These are phyloP conservation scores for Fusarium pseudoanthophilum DNA, from an alignment of 2,329 filamentous ascomycete genomes.

Conservation along the genomic window DNA sequence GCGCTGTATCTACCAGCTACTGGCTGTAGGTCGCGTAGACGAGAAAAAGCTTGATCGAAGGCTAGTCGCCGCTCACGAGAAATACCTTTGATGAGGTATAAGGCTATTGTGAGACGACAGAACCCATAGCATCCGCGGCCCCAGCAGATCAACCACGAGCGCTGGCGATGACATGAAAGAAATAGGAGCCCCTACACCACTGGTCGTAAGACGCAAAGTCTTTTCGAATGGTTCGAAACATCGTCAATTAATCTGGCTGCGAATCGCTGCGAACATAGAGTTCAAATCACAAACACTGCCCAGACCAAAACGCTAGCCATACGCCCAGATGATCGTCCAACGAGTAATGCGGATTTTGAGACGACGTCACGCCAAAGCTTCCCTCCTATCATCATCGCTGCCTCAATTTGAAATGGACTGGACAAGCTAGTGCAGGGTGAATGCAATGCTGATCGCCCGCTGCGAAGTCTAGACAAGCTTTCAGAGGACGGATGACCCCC, in stretches of 20 bases:
- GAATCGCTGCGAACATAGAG: neutral
- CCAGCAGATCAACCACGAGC: neutral
- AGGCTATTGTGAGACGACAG: neutral
- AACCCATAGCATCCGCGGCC: neutral
- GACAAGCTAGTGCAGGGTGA: neutral
- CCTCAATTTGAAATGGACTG: neutral
- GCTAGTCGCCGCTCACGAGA: neutral
- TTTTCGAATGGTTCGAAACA: neutral
- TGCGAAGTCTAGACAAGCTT: neutral
- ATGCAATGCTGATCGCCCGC: neutral
- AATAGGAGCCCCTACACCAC: neutral
- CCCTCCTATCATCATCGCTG: neutral
- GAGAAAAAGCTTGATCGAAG: neutral
- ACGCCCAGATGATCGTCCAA: neutral
- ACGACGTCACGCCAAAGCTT: neutral
- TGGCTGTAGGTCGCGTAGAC: neutral
- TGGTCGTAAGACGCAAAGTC: neutral
- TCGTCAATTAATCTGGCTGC: neutral
- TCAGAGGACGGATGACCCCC: neutral
- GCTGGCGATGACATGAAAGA: neutral
- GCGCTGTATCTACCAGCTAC: neutral
- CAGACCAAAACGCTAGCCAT: neutral
- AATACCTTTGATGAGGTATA: accelerated
- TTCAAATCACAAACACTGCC: neutral
- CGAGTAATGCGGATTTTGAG: neutral